Percentiles rank a stretch among this genome's conserved stretches.
phyloP scores from a whole-genome alignment of 2,329 filamentous ascomycete genomes.

The Talaromyces albobiverticillius region DNA sequence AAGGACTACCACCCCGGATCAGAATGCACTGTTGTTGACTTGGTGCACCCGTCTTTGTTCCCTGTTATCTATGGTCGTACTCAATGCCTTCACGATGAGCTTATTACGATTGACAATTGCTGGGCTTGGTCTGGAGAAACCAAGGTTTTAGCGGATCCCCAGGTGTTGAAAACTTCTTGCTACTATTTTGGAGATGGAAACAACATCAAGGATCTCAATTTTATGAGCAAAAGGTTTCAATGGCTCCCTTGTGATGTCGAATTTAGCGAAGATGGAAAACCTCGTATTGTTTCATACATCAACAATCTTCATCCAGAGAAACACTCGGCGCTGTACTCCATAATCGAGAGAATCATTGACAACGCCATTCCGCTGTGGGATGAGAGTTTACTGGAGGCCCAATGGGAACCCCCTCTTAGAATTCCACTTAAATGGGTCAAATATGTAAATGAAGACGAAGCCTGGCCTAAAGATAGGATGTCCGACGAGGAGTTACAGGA shows the following conservation, averaged over 20 bases:
- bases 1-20: slow-evolving; percentile 11
- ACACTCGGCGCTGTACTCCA: slow-evolving; percentile 32
- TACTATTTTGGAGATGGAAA: too few species aligned
- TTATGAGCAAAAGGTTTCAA: slow-evolving; percentile 32
- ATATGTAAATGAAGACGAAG: slow-evolving; percentile 15
- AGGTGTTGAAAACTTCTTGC: too few species aligned
- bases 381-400: slow-evolving; percentile 19
- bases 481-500: too few species aligned
- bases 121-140: slow-evolving; percentile 22
- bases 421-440: slow-evolving; percentile 28
- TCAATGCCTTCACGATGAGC: slow-evolving; percentile 24
- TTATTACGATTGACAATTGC: slow-evolving; percentile 25
- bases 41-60: slow-evolving; percentile 64
- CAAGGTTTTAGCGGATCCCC: slow-evolving; percentile 22
- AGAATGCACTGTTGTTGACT: slow-evolving; percentile 14
- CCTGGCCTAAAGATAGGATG: too few species aligned
- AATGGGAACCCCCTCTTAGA: slow-evolving; percentile 15
- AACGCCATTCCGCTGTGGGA: slow-evolving; percentile 24
- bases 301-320: slow-evolving; percentile 45
- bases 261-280: slow-evolving; percentile 23
- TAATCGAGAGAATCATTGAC: slow-evolving; percentile 39
- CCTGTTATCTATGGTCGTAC: slow-evolving; percentile 45
- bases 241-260: slow-evolving; percentile 43
- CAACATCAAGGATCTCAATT: slow-evolving; percentile 19
- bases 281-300: slow-evolving; percentile 41